Base-by-base conservation (phyloP, 108 stramenopile genomes). In the Nitzschia sp. region DNA sequence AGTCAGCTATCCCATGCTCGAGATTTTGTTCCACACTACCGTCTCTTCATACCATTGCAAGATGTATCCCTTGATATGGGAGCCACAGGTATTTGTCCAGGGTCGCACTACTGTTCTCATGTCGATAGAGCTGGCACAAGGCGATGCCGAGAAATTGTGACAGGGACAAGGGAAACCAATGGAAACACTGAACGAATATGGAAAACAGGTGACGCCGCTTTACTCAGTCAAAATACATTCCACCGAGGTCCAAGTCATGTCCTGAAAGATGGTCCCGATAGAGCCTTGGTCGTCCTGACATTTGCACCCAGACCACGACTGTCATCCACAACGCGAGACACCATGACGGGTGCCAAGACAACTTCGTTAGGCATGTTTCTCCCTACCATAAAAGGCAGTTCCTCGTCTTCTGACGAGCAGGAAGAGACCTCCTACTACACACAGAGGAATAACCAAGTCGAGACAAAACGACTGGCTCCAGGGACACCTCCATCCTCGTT, bases 1-100 rank as follows among this genome's bases (percentile, higher is more conserved):
- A 84, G 78, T 40, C 29, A 34, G 3, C 29, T 34, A 34, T 39
- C 58, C 0, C 71, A 78, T 52, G 83, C 79, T 7, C 79, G 73
- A 58, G 73, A 56, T 34, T 42, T 81, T 15, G 70, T 59, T 41
- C 80, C 80, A 42, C 72, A 77, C 20, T 85, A 81, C 46, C 61
- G 71, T 5, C 43, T 85, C 21, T 78, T 78, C 44, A 61, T 85
- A 7, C 68, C 83, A 8, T 64, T 85, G 0, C 83, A 85, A 65
- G 70, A 79, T 46, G 76, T 70, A 1, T 72, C 80, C 0, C 42
- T 21, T 8, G 53, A 44, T 1, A 85, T 85, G 83, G 83, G 83
- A 7, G 71, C 78, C 6, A 85, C 83, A 14, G 78, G 75, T 20
- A 10, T 85, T 7, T 81, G 78, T 69, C 83, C 80, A 7, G 83